phyloP scores from a whole-genome alignment of 345 rosid genomes.

The Ricinus communis region DNA sequence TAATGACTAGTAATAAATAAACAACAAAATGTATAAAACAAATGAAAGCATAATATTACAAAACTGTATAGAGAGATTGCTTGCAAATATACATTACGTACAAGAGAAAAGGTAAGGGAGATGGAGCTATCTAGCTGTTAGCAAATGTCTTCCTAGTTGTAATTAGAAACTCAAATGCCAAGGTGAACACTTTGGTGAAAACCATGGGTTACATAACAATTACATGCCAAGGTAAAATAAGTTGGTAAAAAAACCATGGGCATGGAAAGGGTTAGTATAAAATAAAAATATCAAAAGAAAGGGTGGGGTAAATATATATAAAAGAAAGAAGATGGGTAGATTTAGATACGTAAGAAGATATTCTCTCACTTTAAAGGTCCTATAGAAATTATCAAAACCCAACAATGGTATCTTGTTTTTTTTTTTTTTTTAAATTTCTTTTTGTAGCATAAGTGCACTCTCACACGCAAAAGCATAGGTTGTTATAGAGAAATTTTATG shows the following conservation, averaged over 20 bases:
- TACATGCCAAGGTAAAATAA: constrained; percentile 10
- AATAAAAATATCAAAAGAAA: neutral
- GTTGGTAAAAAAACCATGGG: constrained; percentile 4
- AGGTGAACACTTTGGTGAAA: neutral
- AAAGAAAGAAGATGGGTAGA: constrained; percentile 2
- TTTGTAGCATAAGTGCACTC: neutral
- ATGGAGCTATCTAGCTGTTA: constrained; percentile 32
- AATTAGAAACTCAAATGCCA: constrained; percentile 22
- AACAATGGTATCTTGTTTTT: neutral
- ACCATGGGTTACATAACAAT: neutral
- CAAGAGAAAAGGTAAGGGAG: constrained; percentile 11
- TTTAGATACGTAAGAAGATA: neutral
- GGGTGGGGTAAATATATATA: no score
- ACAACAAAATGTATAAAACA: constrained; percentile 7
- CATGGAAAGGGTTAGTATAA: constrained; percentile 16
- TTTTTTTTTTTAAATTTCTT: neutral
- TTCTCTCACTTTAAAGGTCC: neutral
- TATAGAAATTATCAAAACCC: neutral
- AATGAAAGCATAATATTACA: constrained; percentile 29
- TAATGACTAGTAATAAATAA: neutral
- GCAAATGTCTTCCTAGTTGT: constrained; percentile 21
- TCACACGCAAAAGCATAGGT: constrained; percentile 13
- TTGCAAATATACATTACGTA: constrained; percentile 43
- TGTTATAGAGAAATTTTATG: neutral
- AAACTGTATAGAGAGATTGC: constrained; percentile 37